Evolutionary conservation across 257 asterid species (phyloP), one percentile per base, ranked within the genome.

Genomic region (Scutellaria baicalensis): DNA sequence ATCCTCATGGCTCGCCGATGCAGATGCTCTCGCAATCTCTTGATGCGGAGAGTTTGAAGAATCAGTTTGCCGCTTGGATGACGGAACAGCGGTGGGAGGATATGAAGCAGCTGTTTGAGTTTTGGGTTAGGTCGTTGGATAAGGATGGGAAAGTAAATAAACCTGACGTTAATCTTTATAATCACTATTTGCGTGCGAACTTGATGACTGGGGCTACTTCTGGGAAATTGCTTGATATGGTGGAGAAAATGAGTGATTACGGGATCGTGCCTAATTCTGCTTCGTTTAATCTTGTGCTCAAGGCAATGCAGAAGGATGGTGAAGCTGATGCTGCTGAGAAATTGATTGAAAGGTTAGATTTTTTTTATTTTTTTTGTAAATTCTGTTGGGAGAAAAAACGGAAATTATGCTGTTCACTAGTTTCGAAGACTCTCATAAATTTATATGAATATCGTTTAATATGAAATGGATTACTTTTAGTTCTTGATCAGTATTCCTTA

Each of bases 131-230:
- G 78, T 80, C 88, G 10, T 66, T 84, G 81, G 96, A 91, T 85
- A 68, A 16, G 69, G 77, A 75, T 58, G 97, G 97, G 73, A 89
- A 87, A 77, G 95, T 91, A 9, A 91, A 94, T 76, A 82, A 42
- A 74, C 99, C 99, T 4, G 93, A 94, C 73, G 97, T 82, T 12
- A 70, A 81, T 59, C 72, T 94, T 42, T 94, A 80, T 68, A 94
- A 94, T 79, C 89, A 81, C 61, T 94, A 89, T 59, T 50, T 94
- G 76, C 84, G 97, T 17, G 97, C 99, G 23, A 85, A 86, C 72
- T 64, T 94, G 72, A 94, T 94, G 99, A 51, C 21, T 13, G 90
- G 89, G 12, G 85, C 86, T 18, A 51, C 82, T 6, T 84, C 87
- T 6, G 83, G 75, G 45, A 86, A 82, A 64, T 74, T 94, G 83